Evolutionary conservation across 805 yeast genomes (phyloP), one percentile per base, ranked within the genome.

Genomic region (Clavispora phyllophila): DNA sequence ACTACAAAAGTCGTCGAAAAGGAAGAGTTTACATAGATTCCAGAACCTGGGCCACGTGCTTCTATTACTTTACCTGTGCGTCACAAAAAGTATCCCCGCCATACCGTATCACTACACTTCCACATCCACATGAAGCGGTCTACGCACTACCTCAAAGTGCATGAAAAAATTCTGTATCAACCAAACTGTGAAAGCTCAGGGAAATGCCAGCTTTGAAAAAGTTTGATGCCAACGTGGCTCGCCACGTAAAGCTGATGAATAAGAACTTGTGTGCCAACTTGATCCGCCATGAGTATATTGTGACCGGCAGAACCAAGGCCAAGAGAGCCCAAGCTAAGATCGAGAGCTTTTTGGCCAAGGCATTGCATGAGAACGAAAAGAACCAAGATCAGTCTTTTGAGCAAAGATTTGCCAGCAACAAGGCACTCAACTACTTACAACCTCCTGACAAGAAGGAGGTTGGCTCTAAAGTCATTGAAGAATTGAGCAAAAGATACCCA

Each of bases 401-500:
- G 20, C 50, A 41, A 19, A 44, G 55, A 41, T 40, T 56, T 5
- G 31, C 37, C n/a, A 31, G 32, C 34, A 54, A 49, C 31, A 39
- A 28, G 13, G 62, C 60, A 1, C 54, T 59, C 36, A 47, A 48
- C 20, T 59, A 44, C 50, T 50, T 59, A 34, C 63, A 59, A 43
- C 56, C 56, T 7, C 60, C 63, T 3, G 63, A 59, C 54, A 53
- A 55, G 32, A 32, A 34, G 27, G 62, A 58, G 33, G 50, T 58
- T 13, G 62, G 61, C 10, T 24, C 86, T n/a, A 87, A 84, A 57
- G 65, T 93, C 35, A 69, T 84, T 46, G 75, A 72, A 14, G 87
- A 78, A 33, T 69, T 90, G 32, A 77, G 79, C 4, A 71, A 77
- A 33, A 72, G 95, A 44, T 90, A 85, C 57, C 56, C 68, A 4